A percentile compares a stretch with the other conserved stretches of the same genome.
These are phyloP conservation scores for Cercophora scortea DNA, from an alignment of 495 filamentous ascomycete species.

Conservation along the genomic window DNA sequence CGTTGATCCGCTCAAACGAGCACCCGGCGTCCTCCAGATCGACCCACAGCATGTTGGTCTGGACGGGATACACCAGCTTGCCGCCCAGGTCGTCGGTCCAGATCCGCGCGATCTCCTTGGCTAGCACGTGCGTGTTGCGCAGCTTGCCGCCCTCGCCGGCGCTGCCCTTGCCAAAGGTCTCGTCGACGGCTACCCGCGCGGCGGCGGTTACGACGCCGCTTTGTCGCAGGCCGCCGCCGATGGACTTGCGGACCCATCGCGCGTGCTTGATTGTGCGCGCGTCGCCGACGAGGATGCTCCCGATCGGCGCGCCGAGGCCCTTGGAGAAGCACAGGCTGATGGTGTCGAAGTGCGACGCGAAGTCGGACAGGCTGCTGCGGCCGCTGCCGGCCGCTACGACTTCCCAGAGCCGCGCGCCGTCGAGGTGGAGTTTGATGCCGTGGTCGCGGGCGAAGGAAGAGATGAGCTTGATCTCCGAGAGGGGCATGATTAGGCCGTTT, in stretches of 20 bases:
- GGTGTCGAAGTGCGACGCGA: slow-evolving; percentile 66
- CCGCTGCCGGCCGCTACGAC: slow-evolving; percentile 54
- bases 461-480: slow-evolving; percentile 60
- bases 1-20: slow-evolving; percentile 33
- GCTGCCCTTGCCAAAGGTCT: slow-evolving; percentile 58
- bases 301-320: slow-evolving; percentile 81
- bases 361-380: slow-evolving; percentile 57
- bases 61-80: slow-evolving; percentile 50
- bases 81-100: slow-evolving; percentile 57
- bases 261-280: slow-evolving; percentile 60
- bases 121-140: slow-evolving; percentile 51
- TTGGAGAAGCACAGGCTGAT: slow-evolving; percentile 83
- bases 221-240: slow-evolving; percentile 79
- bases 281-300: slow-evolving; percentile 67
- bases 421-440: slow-evolving; percentile 67
- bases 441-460: slow-evolving; percentile 59
- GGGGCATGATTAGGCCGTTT: slow-evolving; percentile 66
- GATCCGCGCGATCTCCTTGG: slow-evolving; percentile 53
- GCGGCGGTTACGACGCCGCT: slow-evolving; percentile 53
- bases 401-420: slow-evolving; percentile 83
- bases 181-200: slow-evolving; percentile 52
- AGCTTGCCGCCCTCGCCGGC: slow-evolving; percentile 60
- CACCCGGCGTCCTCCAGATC: slow-evolving; percentile 54
- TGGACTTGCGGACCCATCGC: slow-evolving; percentile 72
- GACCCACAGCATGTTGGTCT: slow-evolving; percentile 95